Base-by-base conservation (phyloP, 495 filamentous ascomycete genomes). In the Parmelia sp. region DNA sequence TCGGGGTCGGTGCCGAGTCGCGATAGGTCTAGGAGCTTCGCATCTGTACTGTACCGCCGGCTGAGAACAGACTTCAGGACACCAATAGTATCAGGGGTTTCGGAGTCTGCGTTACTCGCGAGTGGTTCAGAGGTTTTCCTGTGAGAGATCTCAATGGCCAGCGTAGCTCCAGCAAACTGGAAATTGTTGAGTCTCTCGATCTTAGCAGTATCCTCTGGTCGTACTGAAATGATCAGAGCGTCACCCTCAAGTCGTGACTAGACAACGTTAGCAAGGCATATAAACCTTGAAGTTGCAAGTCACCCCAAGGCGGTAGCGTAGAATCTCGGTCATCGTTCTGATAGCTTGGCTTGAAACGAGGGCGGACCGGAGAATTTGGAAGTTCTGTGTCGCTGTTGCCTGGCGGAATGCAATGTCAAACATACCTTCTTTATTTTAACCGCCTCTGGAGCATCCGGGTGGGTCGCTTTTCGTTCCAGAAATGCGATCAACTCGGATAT, bases 391-490 rank as follows among this genome's bases (percentile, higher is more conserved):
- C 60, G 67, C 69, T 74, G 62, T 66, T 63, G 68, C 63, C 71
- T 75, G 76, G 73, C 79, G 76, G 80, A 73, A 78, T 77, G 60
- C 74, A 71, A 70, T 78, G 73, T 81, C 77, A 79, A 74, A 86
- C 86, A 84, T 90, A 96, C 91, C 87, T 92, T 92, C 79, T 83
- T 87, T 64, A 96, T 87, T 72, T 79, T 89, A 65, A 90, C 78
- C 66, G 76, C 77, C 66, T 76, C 73, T 76, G 76, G 82, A 73
- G 74, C 76, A 65, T 80, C 78, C 74, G 69, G 51, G 42, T 71
- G 36, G 63, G 79, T 80, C 64, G 85, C 82, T 76, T 93, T 94
- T 71, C 88, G 83, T 78, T 97, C 91, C 63, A 97, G 80, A 75
- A 93, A 97, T 58, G 77, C 78, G 56, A 92, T 74, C 39, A 96